Evolutionary conservation across 2,329 filamentous ascomycete species (phyloP).

Genomic region (Pseudogymnoascus sp.): DNA sequence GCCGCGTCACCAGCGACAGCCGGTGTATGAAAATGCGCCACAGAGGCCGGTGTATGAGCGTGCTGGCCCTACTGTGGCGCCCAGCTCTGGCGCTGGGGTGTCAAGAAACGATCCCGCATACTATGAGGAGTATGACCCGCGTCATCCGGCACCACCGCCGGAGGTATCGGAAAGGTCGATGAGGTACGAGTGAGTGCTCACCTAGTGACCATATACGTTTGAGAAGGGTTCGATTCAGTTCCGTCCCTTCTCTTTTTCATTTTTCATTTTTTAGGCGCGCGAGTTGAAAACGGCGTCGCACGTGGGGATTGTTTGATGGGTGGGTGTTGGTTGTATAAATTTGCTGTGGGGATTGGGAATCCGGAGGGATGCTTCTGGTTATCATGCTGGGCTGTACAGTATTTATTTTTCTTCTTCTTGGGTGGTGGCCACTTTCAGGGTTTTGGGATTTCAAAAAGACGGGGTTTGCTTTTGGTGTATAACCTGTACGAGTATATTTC

Average conservation of each 20-base stretch:
- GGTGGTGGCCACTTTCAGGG: neutral
- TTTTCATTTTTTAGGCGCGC: neutral
- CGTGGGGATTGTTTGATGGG: neutral
- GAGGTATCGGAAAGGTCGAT: neutral
- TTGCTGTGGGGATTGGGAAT: neutral
- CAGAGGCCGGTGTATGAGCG: neutral
- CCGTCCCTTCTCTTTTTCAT: neutral
- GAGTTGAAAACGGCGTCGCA: neutral
- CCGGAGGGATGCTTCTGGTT: neutral
- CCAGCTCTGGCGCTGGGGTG: neutral
- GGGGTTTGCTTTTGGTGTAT: neutral
- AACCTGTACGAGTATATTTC: neutral
- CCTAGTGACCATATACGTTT: neutral
- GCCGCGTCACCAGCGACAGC: neutral
- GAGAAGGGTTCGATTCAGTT: neutral
- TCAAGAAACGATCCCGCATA: slow-evolving; percentile 16
- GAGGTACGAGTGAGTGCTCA: neutral
- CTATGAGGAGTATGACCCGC: slow-evolving; percentile 39
- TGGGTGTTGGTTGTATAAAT: neutral
- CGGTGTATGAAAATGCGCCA: neutral
- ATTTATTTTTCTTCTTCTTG: neutral
- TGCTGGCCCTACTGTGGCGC: neutral
- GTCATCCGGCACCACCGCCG: slow-evolving; percentile 29
- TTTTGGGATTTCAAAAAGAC: neutral
- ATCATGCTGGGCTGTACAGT: neutral